Percentiles rank a stretch among this genome's conserved stretches.
Evolutionary conservation across 768 basidiomycete species (phyloP).

Genomic region (Agaricus sinodeliciosus): DNA sequence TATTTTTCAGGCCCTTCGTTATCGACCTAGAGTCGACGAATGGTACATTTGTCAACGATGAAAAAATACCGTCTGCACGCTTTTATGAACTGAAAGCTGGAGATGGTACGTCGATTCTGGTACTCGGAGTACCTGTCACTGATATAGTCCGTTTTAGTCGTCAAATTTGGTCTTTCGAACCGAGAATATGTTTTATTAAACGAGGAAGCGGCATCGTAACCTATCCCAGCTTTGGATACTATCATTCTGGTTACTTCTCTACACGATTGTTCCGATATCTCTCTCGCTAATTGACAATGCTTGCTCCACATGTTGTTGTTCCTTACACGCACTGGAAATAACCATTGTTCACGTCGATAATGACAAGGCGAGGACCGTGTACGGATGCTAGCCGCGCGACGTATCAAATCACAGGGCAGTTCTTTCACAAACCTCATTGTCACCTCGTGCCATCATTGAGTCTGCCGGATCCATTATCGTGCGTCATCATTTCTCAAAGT

Average conservation of each 20-base stretch:
- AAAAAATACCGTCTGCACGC: conserved; percentile 75
- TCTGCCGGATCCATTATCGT: conserved; percentile 10
- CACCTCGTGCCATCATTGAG: conserved; percentile 9
- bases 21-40: conserved; percentile 99
- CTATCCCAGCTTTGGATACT: conserved; percentile 6
- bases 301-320: conserved; percentile 9
- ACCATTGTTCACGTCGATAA: conserved; percentile 6
- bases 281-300: conserved; percentile 11
- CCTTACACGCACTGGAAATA: conserved; percentile 5
- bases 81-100: conserved; percentile 78
- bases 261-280: conserved; percentile 8
- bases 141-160: conserved; percentile 38
- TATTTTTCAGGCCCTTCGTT: conserved; percentile 71
- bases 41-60: conserved; percentile 86
- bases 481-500: conserved; percentile 11
- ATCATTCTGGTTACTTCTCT: conserved; percentile 3
- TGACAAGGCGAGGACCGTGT: conserved; percentile 8
- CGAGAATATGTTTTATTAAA: conserved; percentile 84
- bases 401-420: conserved; percentile 4
- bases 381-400: conserved; percentile 8
- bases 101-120: conserved; percentile 53
- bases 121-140: neutral
- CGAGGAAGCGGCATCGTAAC: conserved; percentile 52
- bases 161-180: conserved; percentile 78
- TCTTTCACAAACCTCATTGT: conserved; percentile 5